Evolutionary conservation across 495 filamentous ascomycete species (phyloP), one percentile per base, ranked within the genome.

Genomic region (Daldinia decipiens): DNA sequence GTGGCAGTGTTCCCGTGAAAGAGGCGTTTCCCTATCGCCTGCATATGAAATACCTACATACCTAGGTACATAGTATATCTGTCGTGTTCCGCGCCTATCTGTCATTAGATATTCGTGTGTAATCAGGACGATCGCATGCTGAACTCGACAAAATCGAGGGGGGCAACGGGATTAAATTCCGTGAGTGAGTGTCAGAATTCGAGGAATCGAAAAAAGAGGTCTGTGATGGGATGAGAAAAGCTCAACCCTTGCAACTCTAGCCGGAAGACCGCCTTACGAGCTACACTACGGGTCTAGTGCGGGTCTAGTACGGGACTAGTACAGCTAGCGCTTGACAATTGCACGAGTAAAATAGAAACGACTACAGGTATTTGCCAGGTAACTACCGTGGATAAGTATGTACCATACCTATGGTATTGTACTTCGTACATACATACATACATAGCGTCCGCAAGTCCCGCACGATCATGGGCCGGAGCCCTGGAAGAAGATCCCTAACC

Each of bases 1-100:
- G 68, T 47, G 69, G 63, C 63, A 68, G 64, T 67, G 60, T 58
- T 58, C 57, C 21, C 24, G 27, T 13, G 12, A 47, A 47, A 17
- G 65, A 36, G 57, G 45, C 43, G 53, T 67, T 71, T 13, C 53
- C 31, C 51, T 12, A 56, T 58, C 27, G 38, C 40, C 29, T 64
- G 55, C 54, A 65, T 36, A 43, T 38, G 45, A 39, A 55, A 58
- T 40, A 24, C 2, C n/a, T n/a, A n/a, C n/a, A n/a, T n/a, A n/a
- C n/a, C n/a, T n/a, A n/a, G n/a, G 2, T 24, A 58, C 3, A 56
- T 62, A 34, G 40, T 4, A 0, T 56, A 31, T 56, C 55, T 72
- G 60, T 72, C 51, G 70, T 72, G 70, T 60, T 68, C 70, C 56
- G 61, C 65, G 60, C 70, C 65, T 65, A 72, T 72, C 70, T 72